Evolutionary conservation across 148 eudicot genomes (phyloP).

Genomic region (Talinum fruticosum): DNA sequence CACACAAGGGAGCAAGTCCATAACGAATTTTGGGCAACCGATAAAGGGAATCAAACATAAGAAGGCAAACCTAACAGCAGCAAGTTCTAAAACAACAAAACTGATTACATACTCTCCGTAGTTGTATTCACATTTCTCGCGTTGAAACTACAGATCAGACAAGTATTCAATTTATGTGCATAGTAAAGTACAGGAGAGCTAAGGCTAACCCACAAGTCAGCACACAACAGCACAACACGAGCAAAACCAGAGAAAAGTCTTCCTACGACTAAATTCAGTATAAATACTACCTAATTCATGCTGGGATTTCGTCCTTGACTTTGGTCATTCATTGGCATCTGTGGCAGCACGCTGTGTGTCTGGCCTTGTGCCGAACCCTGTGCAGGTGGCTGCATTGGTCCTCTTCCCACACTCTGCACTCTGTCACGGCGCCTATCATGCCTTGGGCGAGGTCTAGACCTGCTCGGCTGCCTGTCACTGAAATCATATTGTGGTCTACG

Average conservation of each 20-base stretch:
- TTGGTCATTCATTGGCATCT: conserved; percentile 18
- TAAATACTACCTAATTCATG: conserved; percentile 22
- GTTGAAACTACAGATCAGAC: not conserved
- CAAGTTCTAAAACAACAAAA: not conserved
- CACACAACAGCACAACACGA: not conserved
- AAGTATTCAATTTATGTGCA: not conserved
- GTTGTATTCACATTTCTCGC: conserved; percentile 1
- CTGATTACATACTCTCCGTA: not conserved
- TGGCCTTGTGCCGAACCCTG: conserved; percentile 25
- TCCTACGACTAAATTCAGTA: not conserved
- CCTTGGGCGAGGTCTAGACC: conserved; percentile 61
- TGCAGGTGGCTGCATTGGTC: conserved; percentile 33
- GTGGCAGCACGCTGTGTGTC: conserved; percentile 10
- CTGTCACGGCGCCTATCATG: conserved; percentile 72
- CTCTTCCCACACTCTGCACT: conserved; percentile 50
- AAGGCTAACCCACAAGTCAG: not conserved
- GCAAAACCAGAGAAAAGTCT: not conserved
- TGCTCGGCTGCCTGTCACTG: conserved; percentile 45
- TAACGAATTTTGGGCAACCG: not conserved
- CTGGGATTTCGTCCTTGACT: conserved; percentile 21
- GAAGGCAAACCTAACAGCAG: not conserved
- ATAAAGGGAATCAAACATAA: too few species aligned
- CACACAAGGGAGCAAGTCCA: not conserved
- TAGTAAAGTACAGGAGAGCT: not conserved
- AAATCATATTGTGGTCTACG: conserved; percentile 82